These are phyloP conservation scores for Acer campestre DNA, from an alignment of 345 rosid genomes.

Conservation along the genomic window DNA sequence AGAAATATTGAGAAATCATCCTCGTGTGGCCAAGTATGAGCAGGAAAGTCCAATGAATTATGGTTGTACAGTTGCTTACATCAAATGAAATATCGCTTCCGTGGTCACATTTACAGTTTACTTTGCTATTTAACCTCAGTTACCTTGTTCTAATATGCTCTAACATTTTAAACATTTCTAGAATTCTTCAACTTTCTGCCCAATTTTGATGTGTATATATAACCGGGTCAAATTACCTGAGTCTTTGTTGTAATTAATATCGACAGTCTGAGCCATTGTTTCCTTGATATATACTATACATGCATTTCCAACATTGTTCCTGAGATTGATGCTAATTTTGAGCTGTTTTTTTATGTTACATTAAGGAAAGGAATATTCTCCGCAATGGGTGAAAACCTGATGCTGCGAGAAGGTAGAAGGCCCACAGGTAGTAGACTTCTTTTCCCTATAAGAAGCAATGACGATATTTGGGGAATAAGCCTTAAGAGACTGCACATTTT, in stretches of 20 bases:
- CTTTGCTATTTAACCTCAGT: neutral
- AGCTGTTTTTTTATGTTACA: neutral
- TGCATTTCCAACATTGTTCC: neutral
- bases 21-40: constrained; percentile 63
- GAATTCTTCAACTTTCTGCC: neutral
- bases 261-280: neutral
- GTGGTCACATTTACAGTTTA: neutral
- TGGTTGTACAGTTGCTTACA: constrained; percentile 90
- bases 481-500: neutral
- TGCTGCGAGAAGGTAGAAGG: neutral
- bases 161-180: neutral
- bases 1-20: constrained; percentile 57
- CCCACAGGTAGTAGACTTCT: neutral
- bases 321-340: neutral
- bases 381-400: neutral
- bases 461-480: too few species aligned
- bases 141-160: neutral
- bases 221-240: neutral
- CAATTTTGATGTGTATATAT: constrained; percentile 7
- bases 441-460: neutral
- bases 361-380: neutral
- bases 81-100: constrained; percentile 43
- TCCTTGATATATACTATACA: neutral
- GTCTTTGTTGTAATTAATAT: neutral
- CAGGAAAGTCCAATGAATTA: constrained; percentile 76